Conservation (phyloP, 306 rosid species). For the Casuarina equisetifolia region DNA sequence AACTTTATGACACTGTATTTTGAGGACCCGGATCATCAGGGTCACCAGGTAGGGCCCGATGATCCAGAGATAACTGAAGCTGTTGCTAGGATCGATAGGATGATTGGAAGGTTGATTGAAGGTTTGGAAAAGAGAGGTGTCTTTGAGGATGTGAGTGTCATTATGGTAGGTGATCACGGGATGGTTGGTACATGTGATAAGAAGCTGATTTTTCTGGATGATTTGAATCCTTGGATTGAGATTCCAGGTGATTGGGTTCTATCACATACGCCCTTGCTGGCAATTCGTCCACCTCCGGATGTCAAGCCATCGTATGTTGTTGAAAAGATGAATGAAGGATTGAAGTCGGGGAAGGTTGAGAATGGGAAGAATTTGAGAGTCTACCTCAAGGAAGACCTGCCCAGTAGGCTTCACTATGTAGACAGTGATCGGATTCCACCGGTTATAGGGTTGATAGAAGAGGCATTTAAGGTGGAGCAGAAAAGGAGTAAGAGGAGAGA, state of each 20-base stretch:
- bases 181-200: slow-evolving; percentile 98
- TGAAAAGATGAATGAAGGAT: slow-evolving; percentile 71
- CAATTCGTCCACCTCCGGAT: slow-evolving; percentile 68
- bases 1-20: slow-evolving; percentile 88
- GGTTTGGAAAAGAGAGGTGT: slow-evolving; percentile 82
- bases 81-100: slow-evolving; percentile 66
- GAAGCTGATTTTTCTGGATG: slow-evolving; percentile 71
- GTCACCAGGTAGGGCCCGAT: slow-evolving; percentile 88
- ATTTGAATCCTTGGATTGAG: slow-evolving; percentile 72
- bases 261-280: slow-evolving; percentile 61
- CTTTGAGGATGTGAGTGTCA: slow-evolving; percentile 79
- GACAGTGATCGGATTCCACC: slow-evolving; percentile 73
- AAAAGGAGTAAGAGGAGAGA: slow-evolving; percentile 55
- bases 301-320: slow-evolving; percentile 46
- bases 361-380: slow-evolving; percentile 72
- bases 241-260: slow-evolving; percentile 65
- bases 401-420: slow-evolving; percentile 72
- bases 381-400: slow-evolving; percentile 84
- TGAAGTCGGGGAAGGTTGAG: slow-evolving; percentile 72
- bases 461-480: slow-evolving; percentile 85
- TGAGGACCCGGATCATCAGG: slow-evolving; percentile 98
- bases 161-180: slow-evolving; percentile 97
- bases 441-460: slow-evolving; percentile 71
- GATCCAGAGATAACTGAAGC: slow-evolving; percentile 84
- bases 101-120: slow-evolving; percentile 81